A percentile compares a stretch with the other conserved stretches of the same genome.
Evolutionary conservation across 805 yeast species (phyloP).

Genomic region (Kuraishia hungarica): DNA sequence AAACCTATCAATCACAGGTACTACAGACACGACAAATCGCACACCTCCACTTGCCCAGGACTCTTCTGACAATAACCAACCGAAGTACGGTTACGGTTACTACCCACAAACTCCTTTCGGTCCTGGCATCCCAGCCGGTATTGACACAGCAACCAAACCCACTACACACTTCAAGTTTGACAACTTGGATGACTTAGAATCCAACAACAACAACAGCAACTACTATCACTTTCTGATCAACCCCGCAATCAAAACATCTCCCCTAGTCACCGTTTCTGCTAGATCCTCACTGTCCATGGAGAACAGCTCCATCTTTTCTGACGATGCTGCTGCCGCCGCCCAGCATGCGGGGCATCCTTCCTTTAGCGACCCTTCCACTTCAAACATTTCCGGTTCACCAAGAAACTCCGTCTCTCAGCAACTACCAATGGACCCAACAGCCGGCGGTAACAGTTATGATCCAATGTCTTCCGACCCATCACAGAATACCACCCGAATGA

Average conservation of each 20-base stretch:
- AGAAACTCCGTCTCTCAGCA: background rate
- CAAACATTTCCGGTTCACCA: background rate
- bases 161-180: background rate
- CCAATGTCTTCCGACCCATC: background rate
- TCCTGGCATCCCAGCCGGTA: background rate
- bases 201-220: background rate
- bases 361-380: background rate
- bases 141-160: background rate
- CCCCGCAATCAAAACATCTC: background rate
- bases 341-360: background rate
- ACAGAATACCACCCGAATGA: background rate
- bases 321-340: background rate
- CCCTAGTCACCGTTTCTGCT: background rate
- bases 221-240: background rate
- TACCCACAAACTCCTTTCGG: background rate
- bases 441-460: background rate
- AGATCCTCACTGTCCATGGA: constrained; percentile 1
- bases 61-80: too few relatives aligned
- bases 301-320: background rate
- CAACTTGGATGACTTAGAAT: background rate
- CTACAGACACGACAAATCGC: background rate
- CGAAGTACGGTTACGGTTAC: background rate
- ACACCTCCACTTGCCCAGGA: background rate
- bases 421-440: background rate
- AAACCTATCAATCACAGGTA: background rate